These are phyloP conservation scores for Aphanomyces stellatus DNA, from an alignment of 352 stramenopile species.

Conservation along the genomic window DNA sequence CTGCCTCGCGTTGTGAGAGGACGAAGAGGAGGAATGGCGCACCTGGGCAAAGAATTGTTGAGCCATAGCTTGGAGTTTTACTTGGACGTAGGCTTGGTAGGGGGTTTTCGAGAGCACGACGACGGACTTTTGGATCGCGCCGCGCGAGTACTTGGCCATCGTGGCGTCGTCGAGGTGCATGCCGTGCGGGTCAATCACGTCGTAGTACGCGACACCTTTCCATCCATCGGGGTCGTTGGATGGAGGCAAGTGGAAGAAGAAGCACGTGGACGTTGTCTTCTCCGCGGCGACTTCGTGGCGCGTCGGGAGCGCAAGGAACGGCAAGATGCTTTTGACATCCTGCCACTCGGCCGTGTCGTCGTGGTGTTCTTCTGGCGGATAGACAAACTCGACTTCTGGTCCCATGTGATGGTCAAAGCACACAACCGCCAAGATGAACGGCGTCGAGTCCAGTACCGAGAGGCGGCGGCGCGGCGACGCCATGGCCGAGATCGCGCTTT, in stretches of 20 bases:
- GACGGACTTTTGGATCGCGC: slow-evolving; percentile 4
- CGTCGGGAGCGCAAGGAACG: not conserved
- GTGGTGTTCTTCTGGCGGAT: not conserved
- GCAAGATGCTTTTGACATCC: not conserved
- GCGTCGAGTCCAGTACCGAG: too few relatives aligned
- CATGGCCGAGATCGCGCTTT: too few relatives aligned
- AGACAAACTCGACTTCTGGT: slow-evolving; percentile 7
- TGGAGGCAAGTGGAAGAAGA: not conserved
- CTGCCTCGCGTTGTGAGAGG: not conserved
- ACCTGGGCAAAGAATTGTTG: slow-evolving; percentile 16
- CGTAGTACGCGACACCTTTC: not conserved
- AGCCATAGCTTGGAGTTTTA: not conserved
- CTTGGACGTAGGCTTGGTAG: not conserved
- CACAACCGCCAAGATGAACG: slow-evolving; percentile 4
- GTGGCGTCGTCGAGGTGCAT: not conserved
- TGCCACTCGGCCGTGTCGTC: not conserved
- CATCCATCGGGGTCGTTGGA: not conserved
- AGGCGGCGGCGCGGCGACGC: too few relatives aligned
- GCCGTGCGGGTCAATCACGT: not conserved
- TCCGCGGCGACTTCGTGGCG: not conserved
- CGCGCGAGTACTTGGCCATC: not conserved
- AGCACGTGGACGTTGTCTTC: not conserved
- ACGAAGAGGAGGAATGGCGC: not conserved
- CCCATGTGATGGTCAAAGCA: not conserved
- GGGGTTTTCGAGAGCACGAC: slow-evolving; percentile 3